Evolutionary conservation across 2,329 filamentous ascomycete species (phyloP), one percentile per base, ranked within the genome.

Genomic region (Amylocarpus encephaloides): DNA sequence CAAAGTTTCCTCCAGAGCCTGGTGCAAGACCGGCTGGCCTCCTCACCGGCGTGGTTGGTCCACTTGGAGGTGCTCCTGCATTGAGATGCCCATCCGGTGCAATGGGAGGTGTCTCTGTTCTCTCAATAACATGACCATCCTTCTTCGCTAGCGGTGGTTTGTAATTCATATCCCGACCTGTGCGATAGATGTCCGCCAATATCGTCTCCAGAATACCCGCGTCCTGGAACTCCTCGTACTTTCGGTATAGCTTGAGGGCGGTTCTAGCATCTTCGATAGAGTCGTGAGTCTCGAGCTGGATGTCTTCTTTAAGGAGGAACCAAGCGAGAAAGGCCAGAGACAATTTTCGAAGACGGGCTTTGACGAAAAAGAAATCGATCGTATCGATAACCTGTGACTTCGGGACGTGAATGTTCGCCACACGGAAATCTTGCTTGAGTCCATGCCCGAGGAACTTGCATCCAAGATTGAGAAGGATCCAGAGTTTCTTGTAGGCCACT

Each of bases 321-420:
- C 90, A 95, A 0, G 93, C 91, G 15, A 98, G 72, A 66, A 96
- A 97, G 26, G 92, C 87, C 16, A 98, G 76, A 6, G 86, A 93
- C 2, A 98, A 79, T 64, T 91, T 93, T n/a, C 94, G 83, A 47
- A 88, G 79, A 30, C 89, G 85, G 13, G 80, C 77, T 49, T 85
- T 82, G 51, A 95, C 82, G 69, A 87, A 94, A 72, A 95, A 97
- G 1, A 95, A 76, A 56, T 94, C 86, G 59, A 91, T 90, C 0
- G 94, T 98, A 69, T 98, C 93, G 49, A 98, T 89, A 33, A 95
- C 86, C 67, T 98, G 93, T 3, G 80, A 70, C 65, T 85, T 88
- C 1, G 94, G 93, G 0, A 98, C 86, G 66, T 96, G 88, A 49
- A 98, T 96, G 68, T 98, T 98, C 70, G 95, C 95, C 49, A 95